These are phyloP conservation scores for Daldinia childiae DNA, from an alignment of 495 filamentous ascomycete genomes.

Conservation along the genomic window DNA sequence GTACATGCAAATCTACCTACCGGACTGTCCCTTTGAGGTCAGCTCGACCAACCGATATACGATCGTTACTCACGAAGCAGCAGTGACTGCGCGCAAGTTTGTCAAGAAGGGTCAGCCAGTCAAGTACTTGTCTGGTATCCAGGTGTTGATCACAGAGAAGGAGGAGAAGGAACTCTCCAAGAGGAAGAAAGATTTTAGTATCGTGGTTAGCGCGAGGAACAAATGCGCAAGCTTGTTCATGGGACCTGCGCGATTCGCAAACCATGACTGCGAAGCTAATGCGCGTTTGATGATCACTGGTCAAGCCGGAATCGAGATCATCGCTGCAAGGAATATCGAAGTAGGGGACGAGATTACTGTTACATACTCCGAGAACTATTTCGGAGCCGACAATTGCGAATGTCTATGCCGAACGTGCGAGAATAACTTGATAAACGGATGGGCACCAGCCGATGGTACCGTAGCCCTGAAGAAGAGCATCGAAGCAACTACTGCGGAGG, in stretches of 20 bases:
- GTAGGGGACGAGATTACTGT: slow-evolving; percentile 96
- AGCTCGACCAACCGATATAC: slow-evolving; percentile 95
- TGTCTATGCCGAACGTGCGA: slow-evolving; percentile 94
- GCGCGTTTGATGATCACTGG: slow-evolving; percentile 83
- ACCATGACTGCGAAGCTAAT: slow-evolving; percentile 97
- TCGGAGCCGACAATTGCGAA: slow-evolving; percentile 93
- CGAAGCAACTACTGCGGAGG: slow-evolving; percentile 46
- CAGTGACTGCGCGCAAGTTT: slow-evolving; percentile 79
- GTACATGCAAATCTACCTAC: slow-evolving; percentile 91
- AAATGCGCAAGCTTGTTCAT: slow-evolving; percentile 90
- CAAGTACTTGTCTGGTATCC: slow-evolving; percentile 88
- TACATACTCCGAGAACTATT: slow-evolving; percentile 94
- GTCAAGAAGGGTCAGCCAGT: slow-evolving; percentile 85
- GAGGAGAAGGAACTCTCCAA: slow-evolving; percentile 84
- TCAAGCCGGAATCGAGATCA: slow-evolving; percentile 85
- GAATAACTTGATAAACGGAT: slow-evolving; percentile 77
- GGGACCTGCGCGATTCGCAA: slow-evolving; percentile 93
- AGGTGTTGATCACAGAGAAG: slow-evolving; percentile 87
- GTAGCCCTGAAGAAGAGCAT: slow-evolving; percentile 55
- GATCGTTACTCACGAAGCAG: slow-evolving; percentile 86
- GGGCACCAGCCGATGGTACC: slow-evolving; percentile 63
- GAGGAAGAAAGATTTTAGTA: slow-evolving; percentile 90
- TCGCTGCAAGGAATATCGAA: slow-evolving; percentile 80
- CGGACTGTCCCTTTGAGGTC: slow-evolving; percentile 94
- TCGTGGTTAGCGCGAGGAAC: slow-evolving; percentile 91